These are phyloP conservation scores for Ophiostoma triangulosporum DNA, from an alignment of 2,329 filamentous ascomycete genomes.

Conservation along the genomic window DNA sequence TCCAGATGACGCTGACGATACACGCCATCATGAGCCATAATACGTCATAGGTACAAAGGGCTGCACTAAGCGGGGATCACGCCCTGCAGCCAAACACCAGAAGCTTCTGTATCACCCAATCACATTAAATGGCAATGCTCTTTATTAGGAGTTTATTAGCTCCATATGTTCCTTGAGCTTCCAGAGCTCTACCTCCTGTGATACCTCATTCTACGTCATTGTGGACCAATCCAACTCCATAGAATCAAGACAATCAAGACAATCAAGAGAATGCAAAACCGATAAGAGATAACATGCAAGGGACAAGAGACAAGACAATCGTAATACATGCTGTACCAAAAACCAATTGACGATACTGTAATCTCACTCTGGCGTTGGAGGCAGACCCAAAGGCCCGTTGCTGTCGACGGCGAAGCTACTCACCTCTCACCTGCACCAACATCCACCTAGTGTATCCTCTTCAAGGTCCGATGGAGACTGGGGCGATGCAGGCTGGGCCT, in stretches of 20 bases:
- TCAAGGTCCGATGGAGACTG: background rate
- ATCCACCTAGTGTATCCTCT: background rate
- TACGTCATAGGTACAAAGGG: constrained; percentile 11
- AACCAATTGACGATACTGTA: background rate
- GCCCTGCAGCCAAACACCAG: background rate
- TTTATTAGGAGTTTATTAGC: background rate
- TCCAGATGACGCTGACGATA: constrained; percentile 4
- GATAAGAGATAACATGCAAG: background rate
- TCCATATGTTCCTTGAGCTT: background rate
- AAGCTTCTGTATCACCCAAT: background rate
- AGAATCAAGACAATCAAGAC: too few relatives aligned
- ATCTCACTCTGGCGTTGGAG: background rate
- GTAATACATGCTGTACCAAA: background rate
- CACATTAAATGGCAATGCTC: background rate
- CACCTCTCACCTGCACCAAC: background rate
- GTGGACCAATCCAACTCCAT: background rate
- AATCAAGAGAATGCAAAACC: too few relatives aligned
- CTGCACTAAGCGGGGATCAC: background rate
- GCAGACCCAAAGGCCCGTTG: too few relatives aligned
- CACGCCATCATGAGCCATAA: background rate
- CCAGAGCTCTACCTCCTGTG: background rate
- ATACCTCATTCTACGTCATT: background rate
- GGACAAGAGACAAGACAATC: background rate
- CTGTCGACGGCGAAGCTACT: background rate
- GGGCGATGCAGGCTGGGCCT: constrained; percentile 1